These are phyloP conservation scores for Porphyridium purpureum DNA, from an alignment of 23 red algal species.

Conservation along the genomic window DNA sequence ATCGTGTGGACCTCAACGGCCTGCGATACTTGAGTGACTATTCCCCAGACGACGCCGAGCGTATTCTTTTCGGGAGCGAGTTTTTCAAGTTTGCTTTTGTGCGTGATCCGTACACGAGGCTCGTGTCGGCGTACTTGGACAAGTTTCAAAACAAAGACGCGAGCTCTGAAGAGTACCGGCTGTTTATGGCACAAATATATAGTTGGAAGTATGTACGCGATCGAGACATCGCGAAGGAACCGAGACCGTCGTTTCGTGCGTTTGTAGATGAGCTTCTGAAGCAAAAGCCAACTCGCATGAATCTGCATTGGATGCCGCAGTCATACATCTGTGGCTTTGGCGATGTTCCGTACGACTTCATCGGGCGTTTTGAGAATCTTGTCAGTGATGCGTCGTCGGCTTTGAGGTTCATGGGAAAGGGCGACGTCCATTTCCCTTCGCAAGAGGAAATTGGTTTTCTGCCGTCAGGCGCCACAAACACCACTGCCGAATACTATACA, in stretches of 20 bases:
- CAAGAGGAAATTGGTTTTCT: slow-evolving; percentile 65
- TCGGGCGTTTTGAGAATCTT: slow-evolving; percentile 64
- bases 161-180: slow-evolving; percentile 21
- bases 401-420: slow-evolving; percentile 20
- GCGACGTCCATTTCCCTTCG: slow-evolving; percentile 24
- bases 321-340: slow-evolving; percentile 49
- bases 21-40: slow-evolving; percentile 80
- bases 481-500: slow-evolving; percentile 25
- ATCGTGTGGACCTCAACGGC: slow-evolving; percentile 13
- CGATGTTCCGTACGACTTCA: slow-evolving; percentile 65
- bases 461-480: slow-evolving; percentile 31
- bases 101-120: slow-evolving; percentile 52
- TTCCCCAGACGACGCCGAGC: slow-evolving; percentile 23
- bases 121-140: slow-evolving; percentile 77
- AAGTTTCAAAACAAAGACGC: slow-evolving; percentile 51
- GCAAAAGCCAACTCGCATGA: slow-evolving; percentile 28
- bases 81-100: slow-evolving; percentile 77
- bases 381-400: slow-evolving; percentile 23
- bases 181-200: slow-evolving; percentile 36
- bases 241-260: slow-evolving; percentile 20
- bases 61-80: slow-evolving; percentile 12
- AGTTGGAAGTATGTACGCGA: slow-evolving; percentile 28
- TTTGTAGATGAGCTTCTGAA: slow-evolving; percentile 60
- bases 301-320: slow-evolving; percentile 85
- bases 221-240: slow-evolving; percentile 6